These are phyloP conservation scores for Marsdenia floribunda DNA, from an alignment of 257 asterid species.

Conservation along the genomic window DNA sequence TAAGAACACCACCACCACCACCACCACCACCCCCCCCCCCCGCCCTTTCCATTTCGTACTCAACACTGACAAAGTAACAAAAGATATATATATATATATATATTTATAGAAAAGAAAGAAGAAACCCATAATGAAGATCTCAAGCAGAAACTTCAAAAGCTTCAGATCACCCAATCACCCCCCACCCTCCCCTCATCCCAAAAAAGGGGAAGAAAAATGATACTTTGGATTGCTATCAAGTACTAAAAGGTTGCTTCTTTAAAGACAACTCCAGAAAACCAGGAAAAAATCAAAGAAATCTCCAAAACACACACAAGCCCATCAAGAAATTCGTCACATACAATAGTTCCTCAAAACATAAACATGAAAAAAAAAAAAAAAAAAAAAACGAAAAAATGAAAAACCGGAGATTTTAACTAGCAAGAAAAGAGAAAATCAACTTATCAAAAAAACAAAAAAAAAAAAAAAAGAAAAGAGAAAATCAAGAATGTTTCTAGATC, in stretches of 20 bases:
- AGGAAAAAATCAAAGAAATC: not conserved
- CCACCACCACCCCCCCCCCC: not conserved
- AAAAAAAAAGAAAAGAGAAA: not conserved
- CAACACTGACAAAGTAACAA: not conserved
- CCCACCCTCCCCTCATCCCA: not conserved
- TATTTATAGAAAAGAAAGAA: not conserved
- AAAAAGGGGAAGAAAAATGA: not conserved
- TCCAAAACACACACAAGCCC: not conserved
- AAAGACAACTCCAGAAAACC: not conserved
- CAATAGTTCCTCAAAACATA: not conserved
- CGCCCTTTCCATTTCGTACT: not conserved
- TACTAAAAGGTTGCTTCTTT: not conserved
- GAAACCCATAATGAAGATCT: conserved; percentile 8
- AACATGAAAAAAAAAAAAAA: no score
- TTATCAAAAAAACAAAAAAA: no score
- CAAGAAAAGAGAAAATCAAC: not conserved
- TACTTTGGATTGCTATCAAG: not conserved
- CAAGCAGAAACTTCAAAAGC: conserved; percentile 3
- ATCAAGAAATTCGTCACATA: not conserved
- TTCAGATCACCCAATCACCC: conserved; percentile 8
- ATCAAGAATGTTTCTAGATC: conserved; percentile 11
- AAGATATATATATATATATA: no score
- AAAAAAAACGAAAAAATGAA: no score
- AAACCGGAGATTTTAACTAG: not conserved
- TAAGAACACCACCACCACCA: no score